Base-by-base conservation (phyloP, 73 alveolate genomes). In the Diophrys appendiculata region DNA sequence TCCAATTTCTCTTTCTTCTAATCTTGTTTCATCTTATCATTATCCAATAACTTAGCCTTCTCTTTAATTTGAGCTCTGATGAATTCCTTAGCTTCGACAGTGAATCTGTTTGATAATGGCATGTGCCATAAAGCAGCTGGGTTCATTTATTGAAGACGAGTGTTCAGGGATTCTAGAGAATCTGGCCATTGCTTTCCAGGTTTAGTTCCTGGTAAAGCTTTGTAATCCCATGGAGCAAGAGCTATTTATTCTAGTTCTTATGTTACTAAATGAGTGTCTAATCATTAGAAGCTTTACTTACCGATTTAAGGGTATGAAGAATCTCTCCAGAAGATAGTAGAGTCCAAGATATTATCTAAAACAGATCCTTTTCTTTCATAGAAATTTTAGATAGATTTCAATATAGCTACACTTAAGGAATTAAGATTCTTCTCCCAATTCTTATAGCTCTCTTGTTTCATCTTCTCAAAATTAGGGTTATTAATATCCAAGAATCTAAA, bases 161-260 rank as follows among this genome's bases (percentile, higher is more conserved):
- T 90, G 18, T 75, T 74, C 27, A 88, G 69, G 43, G 72, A 83
- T 26, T 18, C 69, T 14, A 88, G 73, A 28, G 86, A 34, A 29
- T 67, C 33, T 25, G 92, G 83, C 84, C 88, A 67, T 77, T 74
- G 76, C 22, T 72, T 34, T 2, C 29, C 8, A 22, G 92, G 92
- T 34, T 83, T 78, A 23, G 88, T 88, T 34, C 92, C 95, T 0
- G 95, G 95, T 29, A 88, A 76, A 13, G 88, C 75, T 43, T 82
- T 69, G 80, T 77, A 65, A 29, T 65, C n/a, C 95, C 95, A 88
- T 8, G 95, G 95, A 0, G 92, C 81, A 22, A 72, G 65, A n/a
- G 95, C 92, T 0, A 78, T 54, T 11, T 77, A n/a, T n/a, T n/a
- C n/a, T n/a, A n/a, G n/a, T n/a, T n/a, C n/a, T n/a, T n/a, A n/a